These are phyloP conservation scores for Penicillium cinerascens DNA, from an alignment of 495 filamentous ascomycete genomes.

Conservation along the genomic window DNA sequence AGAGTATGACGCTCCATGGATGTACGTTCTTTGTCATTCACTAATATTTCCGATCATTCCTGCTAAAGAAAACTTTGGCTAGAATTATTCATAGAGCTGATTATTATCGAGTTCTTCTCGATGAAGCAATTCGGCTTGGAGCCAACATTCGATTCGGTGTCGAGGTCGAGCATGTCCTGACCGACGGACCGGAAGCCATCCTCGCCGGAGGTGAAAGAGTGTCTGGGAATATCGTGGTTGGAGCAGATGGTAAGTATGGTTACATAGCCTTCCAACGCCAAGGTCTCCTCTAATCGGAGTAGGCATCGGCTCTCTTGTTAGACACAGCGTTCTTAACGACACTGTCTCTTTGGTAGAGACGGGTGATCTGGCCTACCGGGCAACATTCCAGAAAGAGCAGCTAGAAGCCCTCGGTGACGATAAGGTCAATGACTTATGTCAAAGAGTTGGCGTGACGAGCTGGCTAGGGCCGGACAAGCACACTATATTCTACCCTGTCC, in stretches of 20 bases:
- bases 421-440: slow-evolving; percentile 6
- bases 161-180: no score
- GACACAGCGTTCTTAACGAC: slow-evolving; percentile 29
- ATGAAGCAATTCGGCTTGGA: slow-evolving; percentile 48
- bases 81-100: slow-evolving; percentile 52
- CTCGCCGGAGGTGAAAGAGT: no score
- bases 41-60: no score
- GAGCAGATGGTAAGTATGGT: no score
- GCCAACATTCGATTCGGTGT: slow-evolving; percentile 9
- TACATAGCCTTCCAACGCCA: no score
- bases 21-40: no score
- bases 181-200: no score
- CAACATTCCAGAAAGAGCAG: slow-evolving; percentile 29
- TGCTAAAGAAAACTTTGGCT: neutral
- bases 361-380: slow-evolving; percentile 61
- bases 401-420: slow-evolving; percentile 10
- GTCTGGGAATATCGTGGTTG: no score
- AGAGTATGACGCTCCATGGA: slow-evolving; percentile 23
- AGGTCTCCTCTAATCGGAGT: no score
- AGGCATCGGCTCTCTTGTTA: no score
- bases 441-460: slow-evolving; percentile 6
- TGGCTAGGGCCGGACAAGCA: slow-evolving; percentile 63
- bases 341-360: slow-evolving; percentile 46
- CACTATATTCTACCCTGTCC: slow-evolving; percentile 57
- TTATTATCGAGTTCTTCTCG: slow-evolving; percentile 45